phyloP scores from a whole-genome alignment of 768 basidiomycete species.

The Agrocybe praecox region DNA sequence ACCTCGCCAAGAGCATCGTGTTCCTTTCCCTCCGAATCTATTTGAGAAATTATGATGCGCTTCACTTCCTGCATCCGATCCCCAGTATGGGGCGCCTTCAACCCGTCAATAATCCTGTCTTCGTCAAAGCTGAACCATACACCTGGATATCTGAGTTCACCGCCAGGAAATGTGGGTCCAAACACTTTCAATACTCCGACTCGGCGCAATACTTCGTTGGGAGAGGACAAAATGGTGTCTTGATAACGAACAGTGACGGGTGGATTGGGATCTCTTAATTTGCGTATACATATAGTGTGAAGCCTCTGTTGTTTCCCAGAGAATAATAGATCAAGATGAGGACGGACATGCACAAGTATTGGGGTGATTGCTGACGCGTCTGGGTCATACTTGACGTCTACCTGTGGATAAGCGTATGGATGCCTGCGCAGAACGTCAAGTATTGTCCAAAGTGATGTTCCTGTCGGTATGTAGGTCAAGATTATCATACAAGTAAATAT shows the following conservation, averaged over 20 bases:
- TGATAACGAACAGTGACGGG: slow-evolving; percentile 72
- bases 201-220: slow-evolving; percentile 60
- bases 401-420: slow-evolving; percentile 74
- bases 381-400: slow-evolving; percentile 83
- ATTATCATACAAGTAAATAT: not conserved
- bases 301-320: slow-evolving; percentile 78
- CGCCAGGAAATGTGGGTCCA: slow-evolving; percentile 80
- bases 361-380: slow-evolving; percentile 72
- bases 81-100: slow-evolving; percentile 54
- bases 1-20: slow-evolving; percentile 79
- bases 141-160: slow-evolving; percentile 80
- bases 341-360: slow-evolving; percentile 75
- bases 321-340: slow-evolving; percentile 85
- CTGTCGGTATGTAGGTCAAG: slow-evolving; percentile 34
- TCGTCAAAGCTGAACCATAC: slow-evolving; percentile 86
- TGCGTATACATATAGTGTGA: slow-evolving; percentile 75
- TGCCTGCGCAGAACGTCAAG: slow-evolving; percentile 67
- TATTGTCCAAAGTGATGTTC: slow-evolving; percentile 77
- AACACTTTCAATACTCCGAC: slow-evolving; percentile 72
- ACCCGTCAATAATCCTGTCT: slow-evolving; percentile 58
- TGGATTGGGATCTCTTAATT: slow-evolving; percentile 66
- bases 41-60: slow-evolving; percentile 73
- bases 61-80: slow-evolving; percentile 78
- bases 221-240: slow-evolving; percentile 61
- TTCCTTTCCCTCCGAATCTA: slow-evolving; percentile 53